Conservation (phyloP, 2,329 filamentous ascomycete genomes). For the Hypoxylon rubiginosum region DNA sequence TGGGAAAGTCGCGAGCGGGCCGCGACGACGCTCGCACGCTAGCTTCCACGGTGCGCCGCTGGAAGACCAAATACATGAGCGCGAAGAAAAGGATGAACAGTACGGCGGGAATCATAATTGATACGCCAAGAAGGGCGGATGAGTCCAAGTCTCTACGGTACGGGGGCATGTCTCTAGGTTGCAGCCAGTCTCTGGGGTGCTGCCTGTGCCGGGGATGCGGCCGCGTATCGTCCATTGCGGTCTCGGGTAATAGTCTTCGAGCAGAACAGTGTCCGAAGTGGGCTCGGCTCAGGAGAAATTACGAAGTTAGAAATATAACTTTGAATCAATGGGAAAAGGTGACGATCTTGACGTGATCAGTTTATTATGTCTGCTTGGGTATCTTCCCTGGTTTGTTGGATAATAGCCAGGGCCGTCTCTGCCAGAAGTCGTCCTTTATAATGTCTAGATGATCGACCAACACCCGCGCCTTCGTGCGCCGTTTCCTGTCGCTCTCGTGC, state of each 20-base stretch:
- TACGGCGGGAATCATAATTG: neutral
- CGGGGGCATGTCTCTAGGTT: neutral
- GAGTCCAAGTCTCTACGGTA: too few species aligned
- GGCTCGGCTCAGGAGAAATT: neutral
- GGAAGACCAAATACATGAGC: neutral
- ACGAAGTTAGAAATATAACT: conserved; percentile 6
- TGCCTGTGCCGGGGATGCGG: too few species aligned
- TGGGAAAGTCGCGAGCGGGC: too few species aligned
- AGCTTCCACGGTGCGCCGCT: too few species aligned
- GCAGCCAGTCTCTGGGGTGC: neutral
- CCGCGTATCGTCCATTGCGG: conserved; percentile 8
- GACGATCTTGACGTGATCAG: conserved; percentile 20
- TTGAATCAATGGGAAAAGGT: neutral
- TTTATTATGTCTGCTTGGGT: conserved; percentile 67
- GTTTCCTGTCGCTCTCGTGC: conserved; percentile 84
- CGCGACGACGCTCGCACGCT: too few species aligned
- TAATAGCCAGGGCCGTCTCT: conserved; percentile 84
- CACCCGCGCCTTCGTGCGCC: conserved; percentile 82
- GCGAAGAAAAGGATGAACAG: neutral
- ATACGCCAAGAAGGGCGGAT: too few species aligned
- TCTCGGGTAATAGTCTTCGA: neutral
- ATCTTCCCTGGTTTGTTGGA: conserved; percentile 80
- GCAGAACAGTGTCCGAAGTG: neutral
- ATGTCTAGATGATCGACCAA: conserved; percentile 90
- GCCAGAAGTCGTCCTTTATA: conserved; percentile 96